A percentile compares a stretch with the other conserved stretches of the same genome.
Conservation (phyloP, 257 asterid genomes). For the Jaltomata sinuosa region DNA sequence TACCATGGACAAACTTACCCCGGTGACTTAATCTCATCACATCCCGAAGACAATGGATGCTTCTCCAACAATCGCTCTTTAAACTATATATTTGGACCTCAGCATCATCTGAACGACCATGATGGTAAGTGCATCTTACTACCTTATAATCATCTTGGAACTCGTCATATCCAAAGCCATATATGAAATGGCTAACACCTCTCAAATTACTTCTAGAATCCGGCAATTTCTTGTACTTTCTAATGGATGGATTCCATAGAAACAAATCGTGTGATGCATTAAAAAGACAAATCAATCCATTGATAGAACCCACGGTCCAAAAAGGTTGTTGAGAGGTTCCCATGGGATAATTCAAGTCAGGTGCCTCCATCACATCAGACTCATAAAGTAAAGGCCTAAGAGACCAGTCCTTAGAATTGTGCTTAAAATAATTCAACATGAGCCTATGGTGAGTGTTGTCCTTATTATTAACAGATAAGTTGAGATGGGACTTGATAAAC, state of each 20-base stretch:
- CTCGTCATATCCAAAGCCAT: no score
- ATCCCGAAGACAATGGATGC: no score
- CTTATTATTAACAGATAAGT: background rate
- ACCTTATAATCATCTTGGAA: no score
- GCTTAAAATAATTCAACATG: background rate
- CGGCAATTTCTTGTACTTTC: background rate
- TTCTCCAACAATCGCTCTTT: no score
- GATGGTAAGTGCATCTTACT: no score
- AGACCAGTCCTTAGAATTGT: background rate
- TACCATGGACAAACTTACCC: no score
- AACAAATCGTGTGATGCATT: background rate
- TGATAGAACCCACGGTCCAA: background rate
- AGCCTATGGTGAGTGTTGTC: background rate
- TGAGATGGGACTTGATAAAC: constrained; percentile 29
- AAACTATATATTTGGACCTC: no score
- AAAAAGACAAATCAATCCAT: background rate
- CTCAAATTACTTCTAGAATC: no score
- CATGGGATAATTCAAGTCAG: background rate
- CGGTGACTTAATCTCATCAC: no score
- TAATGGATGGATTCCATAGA: background rate
- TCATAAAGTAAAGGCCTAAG: background rate
- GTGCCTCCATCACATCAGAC: background rate
- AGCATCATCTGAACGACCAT: no score
- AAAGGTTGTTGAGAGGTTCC: background rate
- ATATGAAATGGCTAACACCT: no score